These are phyloP conservation scores for Aspergillus sp. DNA, from an alignment of 2,329 filamentous ascomycete genomes.

Conservation along the genomic window DNA sequence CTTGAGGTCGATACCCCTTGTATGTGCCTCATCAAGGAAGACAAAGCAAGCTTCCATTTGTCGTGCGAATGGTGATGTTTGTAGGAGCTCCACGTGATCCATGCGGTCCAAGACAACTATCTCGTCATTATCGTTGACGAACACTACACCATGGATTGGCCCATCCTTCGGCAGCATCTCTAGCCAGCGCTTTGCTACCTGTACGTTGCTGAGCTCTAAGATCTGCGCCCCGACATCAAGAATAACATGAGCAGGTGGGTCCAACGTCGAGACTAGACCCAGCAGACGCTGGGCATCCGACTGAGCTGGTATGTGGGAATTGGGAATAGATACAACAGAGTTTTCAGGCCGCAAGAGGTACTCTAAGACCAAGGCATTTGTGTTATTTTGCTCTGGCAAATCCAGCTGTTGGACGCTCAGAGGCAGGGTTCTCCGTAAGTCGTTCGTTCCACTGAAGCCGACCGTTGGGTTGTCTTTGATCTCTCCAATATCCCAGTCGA, in stretches of 20 bases:
- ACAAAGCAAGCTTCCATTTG: constrained; percentile 62
- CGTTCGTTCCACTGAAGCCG: constrained; percentile 71
- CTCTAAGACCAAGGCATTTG: constrained; percentile 65
- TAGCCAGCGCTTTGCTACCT: constrained; percentile 58
- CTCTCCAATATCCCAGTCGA: constrained; percentile 63
- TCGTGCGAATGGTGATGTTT: constrained; percentile 58
- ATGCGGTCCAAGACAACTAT: constrained; percentile 30
- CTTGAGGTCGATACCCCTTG: constrained; percentile 42
- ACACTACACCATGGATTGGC: constrained; percentile 52
- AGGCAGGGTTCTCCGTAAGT: constrained; percentile 60
- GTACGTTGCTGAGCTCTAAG: constrained; percentile 60
- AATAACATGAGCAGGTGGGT: constrained; percentile 55
- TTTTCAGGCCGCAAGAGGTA: constrained; percentile 59
- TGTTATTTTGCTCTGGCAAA: constrained; percentile 56
- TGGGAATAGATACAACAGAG: constrained; percentile 33
- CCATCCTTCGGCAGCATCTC: constrained; percentile 12
- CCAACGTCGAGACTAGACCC: constrained; percentile 39
- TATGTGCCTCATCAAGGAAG: constrained; percentile 70
- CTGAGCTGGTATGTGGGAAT: constrained; percentile 11
- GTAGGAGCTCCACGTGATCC: constrained; percentile 39
- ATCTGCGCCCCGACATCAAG: constrained; percentile 72
- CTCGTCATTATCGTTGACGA: constrained; percentile 46
- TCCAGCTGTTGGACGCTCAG: constrained; percentile 58
- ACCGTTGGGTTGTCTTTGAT: constrained; percentile 52
- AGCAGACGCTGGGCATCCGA: constrained; percentile 46